Percentiles rank a stretch among this genome's conserved stretches.
These are phyloP conservation scores for Graphiopsis chlorocephala DNA, from an alignment of 2,329 filamentous ascomycete species.

Conservation along the genomic window DNA sequence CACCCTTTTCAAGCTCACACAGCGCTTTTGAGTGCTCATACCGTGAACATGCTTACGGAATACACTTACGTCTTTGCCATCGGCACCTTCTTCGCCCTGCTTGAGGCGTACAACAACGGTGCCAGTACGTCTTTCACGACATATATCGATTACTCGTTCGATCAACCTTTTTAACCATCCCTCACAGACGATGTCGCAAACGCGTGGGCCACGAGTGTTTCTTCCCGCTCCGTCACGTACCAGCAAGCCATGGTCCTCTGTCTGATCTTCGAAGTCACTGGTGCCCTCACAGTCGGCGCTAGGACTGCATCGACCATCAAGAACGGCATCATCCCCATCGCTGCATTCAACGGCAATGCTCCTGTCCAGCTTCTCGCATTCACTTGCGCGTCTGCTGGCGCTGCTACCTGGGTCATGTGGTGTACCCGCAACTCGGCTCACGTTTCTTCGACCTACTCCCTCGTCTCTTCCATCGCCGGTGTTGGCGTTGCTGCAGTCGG, in stretches of 20 bases:
- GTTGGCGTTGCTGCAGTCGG: constrained; percentile 58
- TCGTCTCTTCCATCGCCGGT: constrained; percentile 59
- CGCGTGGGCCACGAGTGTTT: constrained; percentile 53
- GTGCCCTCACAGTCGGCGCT: constrained; percentile 51
- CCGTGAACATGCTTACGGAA: constrained; percentile 45
- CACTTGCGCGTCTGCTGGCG: constrained; percentile 45
- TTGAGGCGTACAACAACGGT: constrained; percentile 67
- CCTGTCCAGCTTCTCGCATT: constrained; percentile 44
- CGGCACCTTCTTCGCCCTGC: constrained; percentile 62
- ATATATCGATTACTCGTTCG: not conserved
- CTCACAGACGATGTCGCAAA: constrained; percentile 52
- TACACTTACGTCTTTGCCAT: constrained; percentile 64
- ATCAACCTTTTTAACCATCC: not conserved
- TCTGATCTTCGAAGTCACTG: constrained; percentile 51
- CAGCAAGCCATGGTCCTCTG: constrained; percentile 50
- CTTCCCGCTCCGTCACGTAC: constrained; percentile 53
- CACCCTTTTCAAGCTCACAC: not conserved
- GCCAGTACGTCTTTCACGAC: constrained; percentile 33
- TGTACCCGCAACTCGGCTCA: constrained; percentile 56
- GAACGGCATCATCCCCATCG: constrained; percentile 56
- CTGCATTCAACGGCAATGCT: constrained; percentile 48
- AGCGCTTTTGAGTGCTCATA: not conserved
- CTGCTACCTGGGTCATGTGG: constrained; percentile 57
- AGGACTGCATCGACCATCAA: constrained; percentile 61
- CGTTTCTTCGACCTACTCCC: constrained; percentile 61